Base-by-base conservation (phyloP, 2,329 filamentous ascomycete species). In the Didymellaceae sp. region DNA sequence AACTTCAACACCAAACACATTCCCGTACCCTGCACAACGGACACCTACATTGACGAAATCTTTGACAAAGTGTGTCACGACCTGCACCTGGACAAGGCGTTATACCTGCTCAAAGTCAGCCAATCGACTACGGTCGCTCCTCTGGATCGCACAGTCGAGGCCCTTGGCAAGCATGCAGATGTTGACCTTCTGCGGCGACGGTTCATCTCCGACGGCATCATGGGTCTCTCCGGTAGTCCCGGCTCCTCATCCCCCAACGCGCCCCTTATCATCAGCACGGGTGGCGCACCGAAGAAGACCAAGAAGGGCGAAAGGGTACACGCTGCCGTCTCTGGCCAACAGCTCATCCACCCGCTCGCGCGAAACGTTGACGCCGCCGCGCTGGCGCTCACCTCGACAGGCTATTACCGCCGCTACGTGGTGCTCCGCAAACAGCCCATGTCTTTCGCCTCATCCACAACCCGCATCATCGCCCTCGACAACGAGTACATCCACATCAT, bases 401-500 rank as follows among this genome's bases (percentile, higher is more conserved):
- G 70, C 14, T 75, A 67, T 47, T 88, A 89, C 75, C 87, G 89
- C 66, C 88, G 87, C 61, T 94, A 91, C 73, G 86, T 84, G 10
- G 90, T 95, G 13, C 89, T 88, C 77, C 85, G 90, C 57, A 90
- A 91, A 73, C 89, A 92, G 72, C 86, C 88, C 7, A 90, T 94
- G 82, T 86, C 88, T 18, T 88, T 94, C 62, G 86, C 89, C 32
- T 86, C 85, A 4, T 83, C 88, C 65, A 89, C 89, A 53, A 88
- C 91, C 62, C 84, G 89, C 50, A 83, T 90, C 8, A 77, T 94
- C 32, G 86, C 88, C 37, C 90, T 95, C 58, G 90, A 93, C 62
- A 89, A 89, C 52, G 90, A 95, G 70, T 94, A 92, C 70, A 85
- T 95, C 55, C 89, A 93, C 72, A 91, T 95, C 62, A 87, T 91